Percentiles rank a stretch among this genome's conserved stretches.
phyloP scores from a whole-genome alignment of 2,329 filamentous ascomycete genomes.

The Trichophaea hybrida region DNA sequence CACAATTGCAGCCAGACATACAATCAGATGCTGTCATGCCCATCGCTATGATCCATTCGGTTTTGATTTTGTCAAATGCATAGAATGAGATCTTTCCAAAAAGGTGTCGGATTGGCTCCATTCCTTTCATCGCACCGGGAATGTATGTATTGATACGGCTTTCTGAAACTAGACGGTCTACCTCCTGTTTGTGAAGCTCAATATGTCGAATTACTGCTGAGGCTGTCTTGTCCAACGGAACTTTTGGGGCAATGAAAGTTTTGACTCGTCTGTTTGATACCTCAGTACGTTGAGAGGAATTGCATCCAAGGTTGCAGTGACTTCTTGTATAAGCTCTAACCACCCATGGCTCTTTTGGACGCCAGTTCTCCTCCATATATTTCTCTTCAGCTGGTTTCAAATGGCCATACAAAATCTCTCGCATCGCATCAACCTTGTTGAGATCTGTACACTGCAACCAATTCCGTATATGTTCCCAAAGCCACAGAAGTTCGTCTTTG shows the following conservation, averaged over 20 bases:
- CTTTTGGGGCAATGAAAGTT: background rate
- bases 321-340: background rate
- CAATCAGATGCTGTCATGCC: background rate
- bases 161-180: background rate
- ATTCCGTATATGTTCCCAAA: background rate
- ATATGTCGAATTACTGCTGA: background rate
- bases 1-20: background rate
- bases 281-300: conserved; percentile 1
- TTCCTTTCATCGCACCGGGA: background rate
- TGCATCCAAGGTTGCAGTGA: background rate
- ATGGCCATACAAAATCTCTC: background rate
- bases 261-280: background rate
- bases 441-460: background rate
- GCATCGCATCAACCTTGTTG: background rate
- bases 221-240: background rate
- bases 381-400: background rate
- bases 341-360: background rate
- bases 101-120: no score
- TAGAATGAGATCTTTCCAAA: no score
- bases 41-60: background rate
- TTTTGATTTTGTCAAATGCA: background rate
- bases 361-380: background rate
- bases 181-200: background rate
- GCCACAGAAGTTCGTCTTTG: background rate
- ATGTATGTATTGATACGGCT: background rate